These are phyloP conservation scores for Kodamaea suecica DNA, from an alignment of 1,139 yeast genomes.

Conservation along the genomic window DNA sequence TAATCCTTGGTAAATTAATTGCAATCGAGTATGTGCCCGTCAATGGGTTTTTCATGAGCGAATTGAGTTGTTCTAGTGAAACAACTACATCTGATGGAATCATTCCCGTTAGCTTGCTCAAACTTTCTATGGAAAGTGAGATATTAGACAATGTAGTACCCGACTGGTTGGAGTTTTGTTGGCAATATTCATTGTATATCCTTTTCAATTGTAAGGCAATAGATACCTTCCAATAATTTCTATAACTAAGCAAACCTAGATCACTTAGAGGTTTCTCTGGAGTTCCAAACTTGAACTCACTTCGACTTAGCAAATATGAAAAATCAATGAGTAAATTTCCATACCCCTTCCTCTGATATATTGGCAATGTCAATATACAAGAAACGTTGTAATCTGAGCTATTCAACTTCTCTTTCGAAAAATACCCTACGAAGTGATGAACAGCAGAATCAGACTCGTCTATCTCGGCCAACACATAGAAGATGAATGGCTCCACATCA, in stretches of 20 bases:
- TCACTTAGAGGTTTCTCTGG: slow-evolving; percentile 95
- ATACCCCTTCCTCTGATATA: slow-evolving; percentile 83
- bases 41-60: slow-evolving; percentile 47
- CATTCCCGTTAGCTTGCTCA: slow-evolving; percentile 80
- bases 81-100: slow-evolving; percentile 80
- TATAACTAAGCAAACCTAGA: slow-evolving; percentile 78
- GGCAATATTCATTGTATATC: slow-evolving; percentile 25
- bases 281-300: slow-evolving; percentile 79
- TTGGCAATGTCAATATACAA: slow-evolving; percentile 87
- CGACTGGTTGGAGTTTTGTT: slow-evolving; percentile 5
- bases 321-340: slow-evolving; percentile 88
- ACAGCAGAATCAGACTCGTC: slow-evolving; percentile 47
- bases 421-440: slow-evolving; percentile 88
- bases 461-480: slow-evolving; percentile 75
- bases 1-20: slow-evolving; percentile 47
- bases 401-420: slow-evolving; percentile 81
- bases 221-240: slow-evolving; percentile 80
- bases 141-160: slow-evolving; percentile 3
- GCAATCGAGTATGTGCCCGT: slow-evolving; percentile 52
- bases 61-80: slow-evolving; percentile 75
- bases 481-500: slow-evolving; percentile 92
- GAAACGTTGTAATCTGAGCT: slow-evolving; percentile 79
- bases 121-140: slow-evolving; percentile 51
- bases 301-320: slow-evolving; percentile 72
- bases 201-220: slow-evolving; percentile 45